Evolutionary conservation across 1,139 yeast species (phyloP).

Genomic region (Yamadazyma membranifaciens): DNA sequence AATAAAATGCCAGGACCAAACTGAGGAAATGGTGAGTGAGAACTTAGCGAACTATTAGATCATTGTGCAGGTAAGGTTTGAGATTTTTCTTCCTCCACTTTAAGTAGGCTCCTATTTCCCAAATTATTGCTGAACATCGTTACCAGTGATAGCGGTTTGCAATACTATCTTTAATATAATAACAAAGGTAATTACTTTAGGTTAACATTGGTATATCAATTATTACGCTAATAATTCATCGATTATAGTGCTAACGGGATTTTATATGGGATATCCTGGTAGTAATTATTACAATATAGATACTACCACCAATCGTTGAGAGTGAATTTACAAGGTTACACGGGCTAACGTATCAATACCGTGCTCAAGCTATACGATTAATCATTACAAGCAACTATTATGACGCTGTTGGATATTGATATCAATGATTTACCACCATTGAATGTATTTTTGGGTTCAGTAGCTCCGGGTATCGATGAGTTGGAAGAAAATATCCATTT

Average conservation of each 20-base stretch:
- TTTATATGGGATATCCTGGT: too few relatives aligned
- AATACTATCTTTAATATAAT: too few relatives aligned
- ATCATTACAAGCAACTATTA: constrained; percentile 1
- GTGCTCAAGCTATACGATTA: too few relatives aligned
- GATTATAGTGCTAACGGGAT: too few relatives aligned
- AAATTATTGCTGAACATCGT: background rate
- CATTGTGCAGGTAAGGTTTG: constrained; percentile 7
- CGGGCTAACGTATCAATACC: background rate
- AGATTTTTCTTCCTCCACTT: constrained; percentile 9
- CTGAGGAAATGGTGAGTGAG: background rate
- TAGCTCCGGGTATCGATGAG: constrained; percentile 37
- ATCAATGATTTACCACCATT: constrained; percentile 23
- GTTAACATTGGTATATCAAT: too few relatives aligned
- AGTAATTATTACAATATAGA: too few relatives aligned
- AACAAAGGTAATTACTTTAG: too few relatives aligned
- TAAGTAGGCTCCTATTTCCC: constrained; percentile 6
- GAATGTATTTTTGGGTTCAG: constrained; percentile 33
- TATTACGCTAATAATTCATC: too few relatives aligned
- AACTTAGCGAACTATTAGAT: background rate
- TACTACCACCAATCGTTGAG: too few relatives aligned
- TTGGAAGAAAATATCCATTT: constrained; percentile 38
- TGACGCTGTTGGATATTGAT: constrained; percentile 15
- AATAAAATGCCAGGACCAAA: too few relatives aligned
- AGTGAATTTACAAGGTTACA: background rate
- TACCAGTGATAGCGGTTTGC: background rate